Evolutionary conservation across 306 rosid genomes (phyloP).

Genomic region (Cajanus cajan): DNA sequence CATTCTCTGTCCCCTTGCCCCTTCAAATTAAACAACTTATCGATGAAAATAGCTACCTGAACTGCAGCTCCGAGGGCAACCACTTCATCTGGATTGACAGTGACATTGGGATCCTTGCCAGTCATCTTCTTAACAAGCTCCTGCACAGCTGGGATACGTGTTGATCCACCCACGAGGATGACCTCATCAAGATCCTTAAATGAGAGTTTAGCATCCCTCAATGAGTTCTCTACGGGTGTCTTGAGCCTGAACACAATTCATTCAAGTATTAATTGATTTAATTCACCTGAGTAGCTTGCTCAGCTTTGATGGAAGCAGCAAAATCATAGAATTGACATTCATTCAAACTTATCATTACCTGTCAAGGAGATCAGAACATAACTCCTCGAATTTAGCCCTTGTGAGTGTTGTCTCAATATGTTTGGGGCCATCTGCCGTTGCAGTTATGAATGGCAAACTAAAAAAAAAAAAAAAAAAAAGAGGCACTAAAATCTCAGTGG

Average conservation of each 20-base stretch:
- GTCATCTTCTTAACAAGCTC: conserved; percentile 86
- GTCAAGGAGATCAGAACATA: conserved; percentile 92
- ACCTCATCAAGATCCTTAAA: conserved; percentile 85
- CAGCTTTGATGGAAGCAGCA: background rate
- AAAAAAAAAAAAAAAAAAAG: background rate
- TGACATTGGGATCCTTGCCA: conserved; percentile 88
- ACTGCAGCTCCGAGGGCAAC: conserved; percentile 98
- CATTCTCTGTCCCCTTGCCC: background rate
- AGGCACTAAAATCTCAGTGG: background rate
- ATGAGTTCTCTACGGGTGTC: conserved; percentile 84
- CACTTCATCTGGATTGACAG: conserved; percentile 96
- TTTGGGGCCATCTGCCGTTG: conserved; percentile 93
- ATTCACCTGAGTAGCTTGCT: too few relatives aligned
- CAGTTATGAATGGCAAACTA: conserved; percentile 97
- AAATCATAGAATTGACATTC: background rate
- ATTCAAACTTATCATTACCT: conserved; percentile 47
- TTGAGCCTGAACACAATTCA: conserved; percentile 54
- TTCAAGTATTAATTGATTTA: background rate
- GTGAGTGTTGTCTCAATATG: conserved; percentile 94
- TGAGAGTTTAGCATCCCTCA: conserved; percentile 96
- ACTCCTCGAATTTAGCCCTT: conserved; percentile 88
- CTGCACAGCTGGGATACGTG: conserved; percentile 93
- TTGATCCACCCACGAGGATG: conserved; percentile 93
- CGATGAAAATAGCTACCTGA: conserved; percentile 47
- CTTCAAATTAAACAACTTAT: background rate